A percentile compares a stretch with the other conserved stretches of the same genome.
phyloP scores from a whole-genome alignment of 2,329 filamentous ascomycete genomes.

The Stenocarpella maydis region DNA sequence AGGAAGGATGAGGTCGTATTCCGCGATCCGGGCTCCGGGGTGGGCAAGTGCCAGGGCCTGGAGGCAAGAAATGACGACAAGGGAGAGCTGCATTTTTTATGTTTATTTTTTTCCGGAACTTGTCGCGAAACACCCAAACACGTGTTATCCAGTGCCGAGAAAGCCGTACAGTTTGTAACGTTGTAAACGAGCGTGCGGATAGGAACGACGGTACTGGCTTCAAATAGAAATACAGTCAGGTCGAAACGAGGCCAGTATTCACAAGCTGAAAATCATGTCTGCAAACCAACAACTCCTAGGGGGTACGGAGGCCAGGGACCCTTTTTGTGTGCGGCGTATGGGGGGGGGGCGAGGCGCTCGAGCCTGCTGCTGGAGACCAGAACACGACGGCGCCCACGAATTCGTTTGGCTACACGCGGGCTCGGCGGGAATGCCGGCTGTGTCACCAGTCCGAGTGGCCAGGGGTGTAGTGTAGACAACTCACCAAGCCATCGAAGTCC shows the following conservation, averaged over 20 bases:
- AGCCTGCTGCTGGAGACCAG: constrained; percentile 1
- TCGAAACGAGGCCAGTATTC: not conserved
- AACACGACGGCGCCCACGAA: constrained; percentile 1
- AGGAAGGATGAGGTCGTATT: not conserved
- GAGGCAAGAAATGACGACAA: constrained; percentile 12
- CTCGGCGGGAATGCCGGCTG: not conserved
- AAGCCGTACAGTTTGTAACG: not conserved
- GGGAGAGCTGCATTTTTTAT: constrained; percentile 28
- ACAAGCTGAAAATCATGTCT: not conserved
- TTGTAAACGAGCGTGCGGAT: not conserved
- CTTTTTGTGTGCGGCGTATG: constrained; percentile 1
- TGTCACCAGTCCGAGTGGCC: not conserved
- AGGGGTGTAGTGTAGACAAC: not conserved
- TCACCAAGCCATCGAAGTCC: not conserved
- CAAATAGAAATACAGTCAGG: not conserved
- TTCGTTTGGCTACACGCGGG: not conserved
- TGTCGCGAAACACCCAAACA: not conserved
- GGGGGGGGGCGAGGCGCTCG: not conserved
- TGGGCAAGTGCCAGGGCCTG: constrained; percentile 23
- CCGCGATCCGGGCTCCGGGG: not conserved
- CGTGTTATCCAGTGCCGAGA: not conserved
- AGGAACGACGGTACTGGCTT: not conserved
- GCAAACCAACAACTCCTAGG: not conserved
- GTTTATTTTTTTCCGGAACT: no score
- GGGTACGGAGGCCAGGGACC: not conserved